A percentile compares a stretch with the other conserved stretches of the same genome.
Conservation (phyloP, 306 rosid genomes). For the Dicorynia guianensis region DNA sequence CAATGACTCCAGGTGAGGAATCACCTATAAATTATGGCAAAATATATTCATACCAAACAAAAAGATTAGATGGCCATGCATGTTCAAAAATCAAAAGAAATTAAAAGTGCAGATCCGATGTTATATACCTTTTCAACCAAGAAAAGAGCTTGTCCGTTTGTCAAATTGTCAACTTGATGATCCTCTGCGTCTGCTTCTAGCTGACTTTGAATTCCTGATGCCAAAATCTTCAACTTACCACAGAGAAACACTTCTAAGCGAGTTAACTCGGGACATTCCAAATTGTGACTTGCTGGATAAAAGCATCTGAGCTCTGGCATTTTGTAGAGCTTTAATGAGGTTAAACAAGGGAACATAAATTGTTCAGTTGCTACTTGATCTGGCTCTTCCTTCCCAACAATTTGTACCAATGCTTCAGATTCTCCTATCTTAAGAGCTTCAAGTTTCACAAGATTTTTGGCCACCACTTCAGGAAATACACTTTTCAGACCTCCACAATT, state of each 20-base stretch:
- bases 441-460: background rate
- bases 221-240: background rate
- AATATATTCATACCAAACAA: background rate
- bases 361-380: background rate
- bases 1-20: background rate
- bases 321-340: background rate
- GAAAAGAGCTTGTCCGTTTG: background rate
- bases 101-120: background rate
- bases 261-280: background rate
- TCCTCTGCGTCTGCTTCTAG: background rate
- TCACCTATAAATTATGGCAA: background rate
- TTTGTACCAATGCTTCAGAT: background rate
- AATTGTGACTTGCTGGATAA: background rate
- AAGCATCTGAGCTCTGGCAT: background rate
- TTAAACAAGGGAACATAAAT: background rate
- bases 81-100: background rate
- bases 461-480: slow-evolving; percentile 8
- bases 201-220: background rate
- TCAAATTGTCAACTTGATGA: background rate
- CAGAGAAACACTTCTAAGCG: background rate
- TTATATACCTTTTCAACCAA: background rate
- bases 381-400: background rate
- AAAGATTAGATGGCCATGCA: too few relatives aligned
- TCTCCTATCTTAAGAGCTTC: background rate
- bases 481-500: slow-evolving; percentile 16